phyloP scores from a whole-genome alignment of 1,284 basidiomycete genomes.

The Ganoderma leucocontextum region DNA sequence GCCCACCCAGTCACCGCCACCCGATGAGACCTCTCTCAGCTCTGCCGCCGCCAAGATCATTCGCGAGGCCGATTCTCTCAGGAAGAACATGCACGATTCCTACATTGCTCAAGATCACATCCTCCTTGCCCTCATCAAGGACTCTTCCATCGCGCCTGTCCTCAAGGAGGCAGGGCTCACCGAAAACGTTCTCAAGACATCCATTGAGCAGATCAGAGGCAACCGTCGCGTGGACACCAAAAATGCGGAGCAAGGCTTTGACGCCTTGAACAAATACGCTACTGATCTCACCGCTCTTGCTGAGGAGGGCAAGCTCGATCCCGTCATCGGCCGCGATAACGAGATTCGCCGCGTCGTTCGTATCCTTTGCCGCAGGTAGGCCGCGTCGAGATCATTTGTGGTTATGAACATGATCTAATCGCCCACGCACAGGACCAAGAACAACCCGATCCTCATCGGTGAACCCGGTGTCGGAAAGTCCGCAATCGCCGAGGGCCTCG shows the following conservation, averaged over 20 bases:
- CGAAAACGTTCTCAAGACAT: slow-evolving; percentile 79
- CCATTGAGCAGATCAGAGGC: slow-evolving; percentile 83
- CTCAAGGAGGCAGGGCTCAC: slow-evolving; percentile 83
- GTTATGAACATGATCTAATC: slow-evolving; percentile 26
- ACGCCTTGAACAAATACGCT: slow-evolving; percentile 85
- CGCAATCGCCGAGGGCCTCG: slow-evolving; percentile 94
- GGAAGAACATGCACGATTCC: slow-evolving; percentile 92
- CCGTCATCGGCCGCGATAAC: slow-evolving; percentile 89
- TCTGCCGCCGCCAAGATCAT: slow-evolving; percentile 73
- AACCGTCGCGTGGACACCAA: slow-evolving; percentile 84
- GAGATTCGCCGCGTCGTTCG: slow-evolving; percentile 87
- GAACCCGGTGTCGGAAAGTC: slow-evolving; percentile 96
- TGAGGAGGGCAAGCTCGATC: slow-evolving; percentile 92
- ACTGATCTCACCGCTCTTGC: slow-evolving; percentile 90
- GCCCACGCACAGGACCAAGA: slow-evolving; percentile 76
- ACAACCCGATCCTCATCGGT: slow-evolving; percentile 93
- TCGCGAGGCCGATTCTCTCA: slow-evolving; percentile 81
- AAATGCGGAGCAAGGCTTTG: slow-evolving; percentile 88
- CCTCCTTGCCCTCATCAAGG: slow-evolving; percentile 78
- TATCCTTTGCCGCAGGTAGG: slow-evolving; percentile 78
- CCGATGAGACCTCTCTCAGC: slow-evolving; percentile 79
- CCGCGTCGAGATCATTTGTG: slow-evolving; percentile 16
- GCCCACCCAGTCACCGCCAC: slow-evolving; percentile 86
- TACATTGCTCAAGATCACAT: slow-evolving; percentile 92
- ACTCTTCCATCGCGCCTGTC: slow-evolving; percentile 67